These are phyloP conservation scores for Mucor lusitanicus DNA, from an alignment of 371 early-diverging fungal genomes.

Conservation along the genomic window DNA sequence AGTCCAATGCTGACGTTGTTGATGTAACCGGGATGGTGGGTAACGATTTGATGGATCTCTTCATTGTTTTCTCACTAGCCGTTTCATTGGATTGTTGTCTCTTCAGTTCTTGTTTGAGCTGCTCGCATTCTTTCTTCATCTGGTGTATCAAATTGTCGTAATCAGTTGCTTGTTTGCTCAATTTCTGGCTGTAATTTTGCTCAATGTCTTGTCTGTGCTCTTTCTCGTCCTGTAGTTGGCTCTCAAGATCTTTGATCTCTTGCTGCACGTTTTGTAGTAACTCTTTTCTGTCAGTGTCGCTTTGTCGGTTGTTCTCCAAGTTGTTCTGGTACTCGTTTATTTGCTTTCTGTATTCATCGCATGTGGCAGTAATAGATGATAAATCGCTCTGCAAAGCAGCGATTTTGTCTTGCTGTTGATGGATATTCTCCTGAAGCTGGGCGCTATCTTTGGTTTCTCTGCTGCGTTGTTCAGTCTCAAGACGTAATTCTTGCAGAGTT, in stretches of 20 bases:
- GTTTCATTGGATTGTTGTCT: background rate
- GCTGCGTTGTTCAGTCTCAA: background rate
- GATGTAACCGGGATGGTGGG: background rate
- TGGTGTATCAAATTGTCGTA: background rate
- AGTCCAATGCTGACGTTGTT: background rate
- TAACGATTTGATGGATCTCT: constrained; percentile 3
- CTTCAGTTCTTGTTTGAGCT: background rate
- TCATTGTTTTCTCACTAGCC: background rate
- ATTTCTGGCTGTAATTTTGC: background rate
- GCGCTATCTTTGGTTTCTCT: background rate
- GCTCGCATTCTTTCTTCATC: background rate
- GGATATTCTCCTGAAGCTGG: background rate
- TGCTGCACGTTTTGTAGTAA: background rate
- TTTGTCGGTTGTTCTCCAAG: background rate
- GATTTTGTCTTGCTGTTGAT: background rate
- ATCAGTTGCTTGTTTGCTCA: background rate
- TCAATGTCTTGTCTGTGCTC: background rate
- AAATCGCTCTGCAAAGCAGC: background rate
- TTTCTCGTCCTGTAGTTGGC: background rate
- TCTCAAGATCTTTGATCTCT: background rate
- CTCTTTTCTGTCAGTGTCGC: background rate
- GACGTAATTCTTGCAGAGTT: background rate
- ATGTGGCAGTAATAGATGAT: background rate
- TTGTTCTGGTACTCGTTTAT: background rate
- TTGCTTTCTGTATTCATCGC: background rate